phyloP scores from a whole-genome alignment of 768 basidiomycete genomes.

The Crucibulum laeve region DNA sequence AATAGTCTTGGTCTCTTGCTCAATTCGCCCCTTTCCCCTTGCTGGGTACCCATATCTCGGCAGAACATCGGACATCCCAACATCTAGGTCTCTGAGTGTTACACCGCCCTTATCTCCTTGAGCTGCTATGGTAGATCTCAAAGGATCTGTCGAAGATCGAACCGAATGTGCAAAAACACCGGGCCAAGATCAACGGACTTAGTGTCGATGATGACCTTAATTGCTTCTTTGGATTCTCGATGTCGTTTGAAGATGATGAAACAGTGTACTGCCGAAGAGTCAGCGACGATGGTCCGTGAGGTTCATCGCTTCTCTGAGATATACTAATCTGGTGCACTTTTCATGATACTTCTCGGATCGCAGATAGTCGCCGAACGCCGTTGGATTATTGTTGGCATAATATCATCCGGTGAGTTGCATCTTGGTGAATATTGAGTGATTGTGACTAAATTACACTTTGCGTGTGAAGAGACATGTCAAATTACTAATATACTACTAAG shows the following conservation, averaged over 20 bases:
- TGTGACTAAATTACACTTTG: no score
- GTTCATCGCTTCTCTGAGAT: background rate
- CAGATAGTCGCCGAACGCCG: background rate
- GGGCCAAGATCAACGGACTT: constrained; percentile 22
- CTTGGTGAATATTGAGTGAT: no score
- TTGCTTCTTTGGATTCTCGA: constrained; percentile 22
- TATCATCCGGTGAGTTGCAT: no score
- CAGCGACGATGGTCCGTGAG: background rate
- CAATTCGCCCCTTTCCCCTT: no score
- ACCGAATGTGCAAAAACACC: constrained; percentile 4
- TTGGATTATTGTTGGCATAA: no score
- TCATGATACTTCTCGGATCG: background rate
- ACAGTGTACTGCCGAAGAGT: background rate
- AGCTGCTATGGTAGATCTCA: background rate
- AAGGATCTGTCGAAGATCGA: background rate
- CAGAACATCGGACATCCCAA: no score
- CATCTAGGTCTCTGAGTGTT: no score
- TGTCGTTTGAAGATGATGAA: constrained; percentile 3
- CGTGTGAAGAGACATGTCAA: no score
- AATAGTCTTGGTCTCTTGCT: no score
- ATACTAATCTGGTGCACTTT: background rate
- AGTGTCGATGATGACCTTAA: constrained; percentile 21
- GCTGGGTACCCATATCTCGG: no score
- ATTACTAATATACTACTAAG: no score
- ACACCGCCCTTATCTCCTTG: background rate